Base-by-base conservation (phyloP, 441 rosid species). In the Brassica balearica region DNA sequence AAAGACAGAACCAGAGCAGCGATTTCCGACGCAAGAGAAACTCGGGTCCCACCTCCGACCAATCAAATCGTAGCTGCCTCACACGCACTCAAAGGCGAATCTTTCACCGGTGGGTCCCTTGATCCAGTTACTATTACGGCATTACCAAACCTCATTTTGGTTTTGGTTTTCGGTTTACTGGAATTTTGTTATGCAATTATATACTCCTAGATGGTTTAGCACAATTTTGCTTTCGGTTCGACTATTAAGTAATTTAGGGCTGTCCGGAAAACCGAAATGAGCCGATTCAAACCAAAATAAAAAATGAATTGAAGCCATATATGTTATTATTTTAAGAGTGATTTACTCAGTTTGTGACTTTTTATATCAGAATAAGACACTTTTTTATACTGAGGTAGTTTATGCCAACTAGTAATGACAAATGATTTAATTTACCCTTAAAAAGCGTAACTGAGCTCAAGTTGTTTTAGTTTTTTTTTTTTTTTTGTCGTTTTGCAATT, bases 81-180 rank as follows among this genome's bases (percentile, higher is more conserved):
- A 59, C 74, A 76, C 80, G 41, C 74, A 76, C 65, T 76, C 64
- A 62, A 70, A 76, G 41, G 74, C 72, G 74, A 76, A 76, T 76
- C 74, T 69, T 76, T 76, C 69, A 61, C 41, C 4, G 51, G 29
- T 27, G 62, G 61, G 62, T 29, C 36, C 78, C 19, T 1, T 75
- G 8, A 64, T 74, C 43, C 43, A 36, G 72, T 29, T 12, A 68
- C 68, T 63, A 29, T 62, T 62, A 12, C 3, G 15, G 64, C 17
- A 53, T n/a, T 36, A 36, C 56, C 56, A 5, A n/a, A n/a, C 56
- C 8, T 48, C 17, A 46, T 46, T 46, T 12, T 12, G 55, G 55
- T 46, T 46, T 46, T 46, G 55, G n/a, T 46, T 46, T 46, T 46
- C 53, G 14, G 53, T 46, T 46, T 12, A 46, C 55, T 12, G 55